Conservation (phyloP, 352 stramenopile species). For the Salisapilia sapeloensis region DNA sequence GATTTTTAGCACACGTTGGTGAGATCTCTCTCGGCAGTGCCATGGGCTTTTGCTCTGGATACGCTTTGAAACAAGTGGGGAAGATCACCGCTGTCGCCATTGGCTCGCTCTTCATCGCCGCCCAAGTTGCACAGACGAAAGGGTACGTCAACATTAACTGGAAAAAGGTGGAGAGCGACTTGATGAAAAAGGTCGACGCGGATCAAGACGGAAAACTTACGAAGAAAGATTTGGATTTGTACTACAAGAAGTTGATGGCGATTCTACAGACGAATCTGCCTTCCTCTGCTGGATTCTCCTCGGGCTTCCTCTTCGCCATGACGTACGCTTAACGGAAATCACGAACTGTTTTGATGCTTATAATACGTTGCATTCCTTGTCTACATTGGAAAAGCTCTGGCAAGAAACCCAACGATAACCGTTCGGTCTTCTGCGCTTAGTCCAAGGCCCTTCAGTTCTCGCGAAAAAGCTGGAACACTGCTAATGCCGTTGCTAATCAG, state of each 20-base stretch:
- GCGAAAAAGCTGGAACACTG: conserved; percentile 61
- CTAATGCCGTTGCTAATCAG: conserved; percentile 75
- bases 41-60: conserved; percentile 72
- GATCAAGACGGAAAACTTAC: conserved; percentile 78
- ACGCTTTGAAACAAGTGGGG: conserved; percentile 69
- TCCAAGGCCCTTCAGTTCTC: conserved; percentile 61
- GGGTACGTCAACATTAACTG: conserved; percentile 85
- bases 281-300: conserved; percentile 62
- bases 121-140: conserved; percentile 46
- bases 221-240: conserved; percentile 62
- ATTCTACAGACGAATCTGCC: conserved; percentile 73
- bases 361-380: conserved; percentile 2
- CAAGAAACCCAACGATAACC: conserved; percentile 61
- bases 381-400: conserved; percentile 54
- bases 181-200: conserved; percentile 61
- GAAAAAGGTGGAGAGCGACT: conserved; percentile 78
- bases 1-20: conserved; percentile 32
- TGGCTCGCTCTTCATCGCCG: conserved; percentile 60
- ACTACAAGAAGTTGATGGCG: conserved; percentile 42
- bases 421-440: conserved; percentile 53
- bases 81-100: conserved; percentile 62
- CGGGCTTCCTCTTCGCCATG: conserved; percentile 56
- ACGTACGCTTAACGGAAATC: conserved; percentile 20
- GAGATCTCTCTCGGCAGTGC: conserved; percentile 52
- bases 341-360: background rate